Evolutionary conservation across 306 rosid genomes (phyloP).

Genomic region (Glycine latifolia): DNA sequence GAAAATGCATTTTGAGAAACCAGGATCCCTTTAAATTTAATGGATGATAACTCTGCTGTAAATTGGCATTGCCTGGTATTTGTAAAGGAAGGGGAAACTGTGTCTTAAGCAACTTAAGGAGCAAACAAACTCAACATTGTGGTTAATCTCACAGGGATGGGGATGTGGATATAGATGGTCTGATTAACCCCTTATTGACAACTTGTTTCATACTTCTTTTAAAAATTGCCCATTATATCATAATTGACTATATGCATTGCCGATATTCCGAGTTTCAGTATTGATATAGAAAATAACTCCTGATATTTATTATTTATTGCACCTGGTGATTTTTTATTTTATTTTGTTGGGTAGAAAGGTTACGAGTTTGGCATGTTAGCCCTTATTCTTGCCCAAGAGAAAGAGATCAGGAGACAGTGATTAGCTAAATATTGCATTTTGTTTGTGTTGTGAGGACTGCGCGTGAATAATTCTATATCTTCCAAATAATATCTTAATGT

Average conservation of each 20-base stretch:
- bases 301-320: background rate
- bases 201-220: constrained; percentile 30
- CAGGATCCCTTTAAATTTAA: constrained; percentile 56
- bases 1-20: constrained; percentile 54
- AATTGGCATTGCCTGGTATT: constrained; percentile 71
- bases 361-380: background rate
- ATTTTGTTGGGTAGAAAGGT: background rate
- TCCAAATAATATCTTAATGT: background rate
- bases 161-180: constrained; percentile 42
- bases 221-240: background rate
- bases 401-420: background rate
- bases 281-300: background rate
- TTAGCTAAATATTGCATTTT: background rate
- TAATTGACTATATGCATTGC: constrained; percentile 31
- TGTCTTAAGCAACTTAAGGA: constrained; percentile 48
- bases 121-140: constrained; percentile 52
- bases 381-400: background rate
- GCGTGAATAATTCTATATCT: background rate
- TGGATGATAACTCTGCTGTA: constrained; percentile 74
- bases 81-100: constrained; percentile 77
- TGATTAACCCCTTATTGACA: constrained; percentile 45
- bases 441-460: background rate
- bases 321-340: background rate
- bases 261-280: background rate
- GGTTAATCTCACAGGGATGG: constrained; percentile 46